Conservation (phyloP, 768 basidiomycete species). For the Macrolepiota albuminosa region DNA sequence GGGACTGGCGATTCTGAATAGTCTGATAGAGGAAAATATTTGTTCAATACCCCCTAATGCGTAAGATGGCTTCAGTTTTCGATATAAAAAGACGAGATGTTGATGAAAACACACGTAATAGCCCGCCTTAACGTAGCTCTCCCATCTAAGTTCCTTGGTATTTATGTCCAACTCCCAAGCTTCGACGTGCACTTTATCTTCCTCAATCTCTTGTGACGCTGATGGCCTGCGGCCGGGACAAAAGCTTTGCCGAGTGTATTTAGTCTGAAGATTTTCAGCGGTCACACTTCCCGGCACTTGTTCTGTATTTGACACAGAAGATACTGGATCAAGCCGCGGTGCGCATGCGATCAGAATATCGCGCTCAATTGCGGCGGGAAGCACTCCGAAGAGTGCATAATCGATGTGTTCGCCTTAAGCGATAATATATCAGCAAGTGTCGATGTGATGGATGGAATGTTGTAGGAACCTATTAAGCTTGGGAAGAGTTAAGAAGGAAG, state of each 20-base stretch:
- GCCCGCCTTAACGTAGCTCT: conserved; percentile 84
- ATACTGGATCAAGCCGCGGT: conserved; percentile 28
- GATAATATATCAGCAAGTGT: background rate
- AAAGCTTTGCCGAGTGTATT: conserved; percentile 59
- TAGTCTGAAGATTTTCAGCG: conserved; percentile 56
- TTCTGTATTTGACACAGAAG: conserved; percentile 18
- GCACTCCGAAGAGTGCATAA: conserved; percentile 77
- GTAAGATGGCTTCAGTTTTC: background rate
- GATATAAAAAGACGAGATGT: background rate
- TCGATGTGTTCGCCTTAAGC: conserved; percentile 75
- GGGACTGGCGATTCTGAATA: conserved; percentile 38
- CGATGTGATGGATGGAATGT: background rate
- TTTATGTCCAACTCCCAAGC: conserved; percentile 76
- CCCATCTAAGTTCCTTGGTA: conserved; percentile 69
- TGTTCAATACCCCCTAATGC: conserved; percentile 62
- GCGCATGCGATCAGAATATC: conserved; percentile 80
- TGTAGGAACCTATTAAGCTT: conserved; percentile 38
- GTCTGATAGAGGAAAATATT: conserved; percentile 37
- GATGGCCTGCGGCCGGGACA: conserved; percentile 38
- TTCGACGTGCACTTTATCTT: conserved; percentile 40
- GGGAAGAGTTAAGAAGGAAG: background rate
- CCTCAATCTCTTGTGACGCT: conserved; percentile 20
- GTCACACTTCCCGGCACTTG: conserved; percentile 48
- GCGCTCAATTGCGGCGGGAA: conserved; percentile 80
- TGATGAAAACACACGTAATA: conserved; percentile 55